Percentiles rank a stretch among this genome's conserved stretches.
phyloP scores from a whole-genome alignment of 768 basidiomycete genomes.

The Cystobasidium ongulense region DNA sequence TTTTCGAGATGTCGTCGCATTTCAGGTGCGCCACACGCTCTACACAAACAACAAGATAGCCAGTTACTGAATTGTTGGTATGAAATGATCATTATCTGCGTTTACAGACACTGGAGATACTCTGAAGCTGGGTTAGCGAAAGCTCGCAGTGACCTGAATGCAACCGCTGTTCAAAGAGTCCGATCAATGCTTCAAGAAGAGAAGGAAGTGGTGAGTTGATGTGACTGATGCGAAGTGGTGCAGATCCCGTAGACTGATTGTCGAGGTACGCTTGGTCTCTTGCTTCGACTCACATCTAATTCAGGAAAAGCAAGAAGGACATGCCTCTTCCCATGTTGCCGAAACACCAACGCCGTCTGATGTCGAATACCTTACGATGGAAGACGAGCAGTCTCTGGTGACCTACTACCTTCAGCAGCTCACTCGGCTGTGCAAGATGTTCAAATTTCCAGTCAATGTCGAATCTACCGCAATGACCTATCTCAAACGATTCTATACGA shows the following conservation, averaged over 20 bases:
- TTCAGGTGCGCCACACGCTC: constrained; percentile 11
- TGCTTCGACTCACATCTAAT: no score
- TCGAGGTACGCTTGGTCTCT: neutral
- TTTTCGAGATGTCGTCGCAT: constrained; percentile 32
- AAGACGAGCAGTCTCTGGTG: constrained; percentile 80
- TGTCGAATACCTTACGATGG: constrained; percentile 64
- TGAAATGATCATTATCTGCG: no score
- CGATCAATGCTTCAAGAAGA: constrained; percentile 67
- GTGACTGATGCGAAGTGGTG: neutral
- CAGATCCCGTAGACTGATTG: neutral
- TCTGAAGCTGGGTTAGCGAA: constrained; percentile 58
- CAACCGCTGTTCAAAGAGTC: constrained; percentile 67
- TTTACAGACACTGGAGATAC: constrained; percentile 72
- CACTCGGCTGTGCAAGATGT: constrained; percentile 66
- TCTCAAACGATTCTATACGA: constrained; percentile 91
- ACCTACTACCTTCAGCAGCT: constrained; percentile 81
- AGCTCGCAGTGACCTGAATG: constrained; percentile 62
- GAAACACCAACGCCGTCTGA: constrained; percentile 43
- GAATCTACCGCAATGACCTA: constrained; percentile 87
- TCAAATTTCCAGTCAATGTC: constrained; percentile 82
- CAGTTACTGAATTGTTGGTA: no score
- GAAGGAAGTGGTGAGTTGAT: constrained; percentile 36
- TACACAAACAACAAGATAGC: no score
- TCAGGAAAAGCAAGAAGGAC: constrained; percentile 30
- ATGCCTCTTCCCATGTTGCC: constrained; percentile 61